These are phyloP conservation scores for Verruconis gallopava DNA, from an alignment of 2,329 filamentous ascomycete genomes.

Conservation along the genomic window DNA sequence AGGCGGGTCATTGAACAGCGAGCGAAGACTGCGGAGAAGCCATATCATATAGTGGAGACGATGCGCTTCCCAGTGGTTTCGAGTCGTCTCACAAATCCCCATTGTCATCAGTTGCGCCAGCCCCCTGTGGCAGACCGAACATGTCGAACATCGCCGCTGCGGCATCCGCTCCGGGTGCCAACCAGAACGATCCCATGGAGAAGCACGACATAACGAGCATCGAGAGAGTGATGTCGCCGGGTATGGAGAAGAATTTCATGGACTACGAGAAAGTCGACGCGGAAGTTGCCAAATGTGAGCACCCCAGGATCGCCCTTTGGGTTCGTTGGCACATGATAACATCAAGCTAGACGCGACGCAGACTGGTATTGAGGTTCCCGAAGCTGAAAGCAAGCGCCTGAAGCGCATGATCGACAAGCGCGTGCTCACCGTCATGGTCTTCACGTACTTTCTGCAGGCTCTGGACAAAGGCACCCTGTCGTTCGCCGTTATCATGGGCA, in stretches of 20 bases:
- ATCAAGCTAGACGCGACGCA: slow-evolving; percentile 41
- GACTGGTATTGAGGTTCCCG: slow-evolving; percentile 42
- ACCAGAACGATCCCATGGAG: no score
- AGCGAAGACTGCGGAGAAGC: no score
- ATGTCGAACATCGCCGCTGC: no score
- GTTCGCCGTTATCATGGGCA: slow-evolving; percentile 36
- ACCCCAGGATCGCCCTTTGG: no score
- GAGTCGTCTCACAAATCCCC: no score
- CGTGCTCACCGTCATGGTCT: slow-evolving; percentile 57
- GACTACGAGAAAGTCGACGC: slow-evolving; percentile 51
- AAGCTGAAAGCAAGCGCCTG: slow-evolving; percentile 47
- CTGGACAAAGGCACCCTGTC: slow-evolving; percentile 56
- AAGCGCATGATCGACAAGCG: slow-evolving; percentile 53
- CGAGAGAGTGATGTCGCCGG: slow-evolving; percentile 35
- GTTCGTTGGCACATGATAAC: no score
- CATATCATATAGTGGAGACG: no score
- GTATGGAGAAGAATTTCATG: slow-evolving; percentile 37
- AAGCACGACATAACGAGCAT: slow-evolving; percentile 22
- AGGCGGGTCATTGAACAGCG: no score
- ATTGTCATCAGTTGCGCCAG: no score
- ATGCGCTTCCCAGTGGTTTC: no score
- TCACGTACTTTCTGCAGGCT: slow-evolving; percentile 60
- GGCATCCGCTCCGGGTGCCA: no score
- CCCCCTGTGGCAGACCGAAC: no score
- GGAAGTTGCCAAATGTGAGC: slow-evolving; percentile 52